Conservation (phyloP, 164 flowering plant genomes). For the Aristolochia californica region DNA sequence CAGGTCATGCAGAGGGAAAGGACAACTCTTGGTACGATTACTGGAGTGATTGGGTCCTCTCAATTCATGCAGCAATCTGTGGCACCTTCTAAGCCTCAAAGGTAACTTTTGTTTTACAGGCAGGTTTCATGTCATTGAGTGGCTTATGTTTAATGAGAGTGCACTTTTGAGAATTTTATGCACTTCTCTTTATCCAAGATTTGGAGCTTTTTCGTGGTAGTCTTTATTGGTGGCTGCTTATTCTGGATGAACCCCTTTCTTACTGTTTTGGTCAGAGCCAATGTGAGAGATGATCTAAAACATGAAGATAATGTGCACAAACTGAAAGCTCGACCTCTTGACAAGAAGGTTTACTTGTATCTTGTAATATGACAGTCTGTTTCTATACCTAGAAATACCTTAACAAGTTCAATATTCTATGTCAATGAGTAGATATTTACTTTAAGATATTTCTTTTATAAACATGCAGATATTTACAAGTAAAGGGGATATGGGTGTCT, state of each 20-base stretch:
- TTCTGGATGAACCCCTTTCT: not conserved
- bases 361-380: not conserved
- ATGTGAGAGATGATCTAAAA: slow-evolving; percentile 17
- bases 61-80: too few species aligned
- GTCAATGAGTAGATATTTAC: not conserved
- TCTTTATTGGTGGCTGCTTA: too few species aligned
- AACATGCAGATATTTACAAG: slow-evolving; percentile 66
- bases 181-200: too few species aligned
- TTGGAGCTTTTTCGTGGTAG: not conserved
- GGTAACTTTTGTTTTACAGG: slow-evolving; percentile 1
- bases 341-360: slow-evolving; percentile 52
- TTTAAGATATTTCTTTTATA: not conserved
- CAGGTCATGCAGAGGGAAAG: slow-evolving; percentile 31
- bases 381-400: not conserved
- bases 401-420: not conserved
- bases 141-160: not conserved
- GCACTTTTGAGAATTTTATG: not conserved
- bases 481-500: slow-evolving; percentile 76
- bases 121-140: not conserved
- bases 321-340: slow-evolving; percentile 75
- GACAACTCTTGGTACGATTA: not conserved
- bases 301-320: slow-evolving; percentile 26
- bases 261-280: not conserved
- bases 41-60: too few species aligned
- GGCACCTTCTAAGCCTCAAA: slow-evolving; percentile 2